phyloP scores from a whole-genome alignment of 2,329 filamentous ascomycete genomes.

The Fusarium papillatum region DNA sequence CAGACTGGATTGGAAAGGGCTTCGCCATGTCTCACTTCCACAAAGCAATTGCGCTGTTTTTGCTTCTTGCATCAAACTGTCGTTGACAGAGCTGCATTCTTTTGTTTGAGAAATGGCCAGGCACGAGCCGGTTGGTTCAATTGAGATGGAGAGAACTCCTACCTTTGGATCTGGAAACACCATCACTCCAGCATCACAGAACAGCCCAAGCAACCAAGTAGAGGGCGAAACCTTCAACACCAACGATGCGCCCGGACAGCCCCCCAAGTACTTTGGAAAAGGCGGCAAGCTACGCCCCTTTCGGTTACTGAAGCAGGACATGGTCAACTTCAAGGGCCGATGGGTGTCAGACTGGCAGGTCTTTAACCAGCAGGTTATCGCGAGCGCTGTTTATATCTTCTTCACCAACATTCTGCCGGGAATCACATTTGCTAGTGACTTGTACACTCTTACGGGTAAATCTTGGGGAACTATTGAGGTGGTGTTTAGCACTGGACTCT shows the following conservation, averaged over 20 bases:
- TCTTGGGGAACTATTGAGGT: conserved; percentile 78
- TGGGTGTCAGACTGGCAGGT: conserved; percentile 67
- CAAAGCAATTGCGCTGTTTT: not conserved
- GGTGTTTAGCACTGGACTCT: conserved; percentile 75
- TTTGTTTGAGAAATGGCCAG: conserved; percentile 19
- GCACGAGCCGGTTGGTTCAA: conserved; percentile 2
- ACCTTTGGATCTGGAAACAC: conserved; percentile 26
- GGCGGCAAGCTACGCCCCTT: conserved; percentile 64
- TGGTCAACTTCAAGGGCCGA: conserved; percentile 58
- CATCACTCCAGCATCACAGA: conserved; percentile 17
- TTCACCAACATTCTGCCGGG: conserved; percentile 77
- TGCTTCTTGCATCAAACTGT: not conserved
- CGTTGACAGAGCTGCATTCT: not conserved
- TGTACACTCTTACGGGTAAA: conserved; percentile 72
- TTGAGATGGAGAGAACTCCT: conserved; percentile 15
- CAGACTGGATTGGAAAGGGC: not conserved
- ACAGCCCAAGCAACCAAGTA: not conserved
- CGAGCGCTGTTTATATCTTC: conserved; percentile 75
- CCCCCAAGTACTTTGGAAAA: conserved; percentile 44
- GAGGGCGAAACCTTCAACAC: not conserved
- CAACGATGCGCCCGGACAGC: not conserved
- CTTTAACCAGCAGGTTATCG: conserved; percentile 75
- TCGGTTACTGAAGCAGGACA: conserved; percentile 64
- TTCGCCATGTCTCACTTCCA: conserved; percentile 5
- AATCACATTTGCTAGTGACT: conserved; percentile 76